Conservation (phyloP, 306 rosid species). For the Arachis hypogaea region DNA sequence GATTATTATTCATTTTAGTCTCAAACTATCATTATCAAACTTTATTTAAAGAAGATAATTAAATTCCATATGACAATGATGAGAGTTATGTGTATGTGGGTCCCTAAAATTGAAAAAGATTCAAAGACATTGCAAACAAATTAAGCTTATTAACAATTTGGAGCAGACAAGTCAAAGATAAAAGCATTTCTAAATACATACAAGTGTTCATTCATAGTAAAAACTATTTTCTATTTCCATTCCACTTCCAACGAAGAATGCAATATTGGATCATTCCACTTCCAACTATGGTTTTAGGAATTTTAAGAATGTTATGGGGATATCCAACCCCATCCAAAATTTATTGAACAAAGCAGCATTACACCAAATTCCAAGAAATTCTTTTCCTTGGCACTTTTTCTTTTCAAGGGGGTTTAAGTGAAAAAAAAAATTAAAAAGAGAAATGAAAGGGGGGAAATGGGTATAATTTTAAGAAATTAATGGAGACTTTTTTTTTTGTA, state of each 20-base stretch:
- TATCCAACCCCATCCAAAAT: constrained; percentile 1
- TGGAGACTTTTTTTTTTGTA: constrained; percentile 52
- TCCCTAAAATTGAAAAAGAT: constrained; percentile 4
- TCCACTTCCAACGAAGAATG: constrained; percentile 32
- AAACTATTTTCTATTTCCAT: constrained; percentile 11
- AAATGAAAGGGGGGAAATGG: constrained; percentile 31
- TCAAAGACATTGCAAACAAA: constrained; percentile 19
- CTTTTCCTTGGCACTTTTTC: constrained; percentile 57
- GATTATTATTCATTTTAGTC: too few relatives aligned
- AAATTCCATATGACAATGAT: neutral
- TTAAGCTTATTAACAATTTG: constrained; percentile 2
- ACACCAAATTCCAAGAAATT: constrained; percentile 60
- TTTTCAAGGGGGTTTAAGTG: constrained; percentile 2
- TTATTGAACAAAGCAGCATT: constrained; percentile 34
- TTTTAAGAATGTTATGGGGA: constrained; percentile 35
- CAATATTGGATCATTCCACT: constrained; percentile 5
- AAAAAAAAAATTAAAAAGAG: neutral
- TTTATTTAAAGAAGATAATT: too few relatives aligned
- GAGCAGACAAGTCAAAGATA: constrained; percentile 32
- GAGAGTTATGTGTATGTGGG: constrained; percentile 11
- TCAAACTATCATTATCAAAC: too few relatives aligned
- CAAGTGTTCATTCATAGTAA: constrained; percentile 19
- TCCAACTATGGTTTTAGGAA: constrained; percentile 33
- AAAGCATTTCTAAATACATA: neutral
- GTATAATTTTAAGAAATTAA: constrained; percentile 48